Percentiles rank a stretch among this genome's conserved stretches.
Conservation (phyloP, 2,329 filamentous ascomycete genomes). For the Diplodia intermedia region DNA sequence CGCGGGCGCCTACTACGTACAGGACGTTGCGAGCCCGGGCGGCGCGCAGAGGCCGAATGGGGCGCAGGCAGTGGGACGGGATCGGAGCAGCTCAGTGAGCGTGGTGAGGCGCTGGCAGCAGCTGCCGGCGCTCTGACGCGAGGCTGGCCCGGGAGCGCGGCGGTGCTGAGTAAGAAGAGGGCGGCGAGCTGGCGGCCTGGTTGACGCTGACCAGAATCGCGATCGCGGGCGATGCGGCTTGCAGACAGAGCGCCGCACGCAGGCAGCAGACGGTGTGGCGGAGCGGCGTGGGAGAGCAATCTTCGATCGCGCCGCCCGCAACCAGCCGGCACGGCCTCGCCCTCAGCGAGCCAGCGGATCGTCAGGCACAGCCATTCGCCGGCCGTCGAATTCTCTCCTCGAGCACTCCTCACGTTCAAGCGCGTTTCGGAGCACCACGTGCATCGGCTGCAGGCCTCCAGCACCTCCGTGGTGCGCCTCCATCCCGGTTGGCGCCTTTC, state of each 20-base stretch:
- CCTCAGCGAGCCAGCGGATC: not conserved
- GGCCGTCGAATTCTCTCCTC: no score
- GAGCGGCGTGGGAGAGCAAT: not conserved
- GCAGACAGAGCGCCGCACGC: constrained; percentile 2
- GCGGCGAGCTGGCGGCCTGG: constrained; percentile 3
- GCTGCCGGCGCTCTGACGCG: constrained; percentile 3
- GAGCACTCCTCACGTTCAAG: not conserved
- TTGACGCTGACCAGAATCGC: constrained; percentile 1
- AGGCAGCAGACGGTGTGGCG: not conserved
- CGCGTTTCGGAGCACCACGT: not conserved
- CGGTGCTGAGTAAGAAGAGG: constrained; percentile 26
- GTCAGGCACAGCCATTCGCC: constrained; percentile 5
- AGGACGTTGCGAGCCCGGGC: not conserved
- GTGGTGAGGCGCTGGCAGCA: constrained; percentile 15
- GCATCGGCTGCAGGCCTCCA: not conserved
- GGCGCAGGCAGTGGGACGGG: not conserved
- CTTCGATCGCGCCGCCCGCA: constrained; percentile 6
- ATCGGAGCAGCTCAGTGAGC: constrained; percentile 1
- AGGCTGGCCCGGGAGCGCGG: constrained; percentile 15
- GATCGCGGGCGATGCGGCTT: constrained; percentile 9
- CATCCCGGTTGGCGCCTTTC: not conserved
- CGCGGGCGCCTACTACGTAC: not conserved
- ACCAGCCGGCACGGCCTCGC: not conserved
- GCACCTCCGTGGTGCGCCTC: not conserved
- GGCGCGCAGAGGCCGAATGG: constrained; percentile 11